phyloP scores from a whole-genome alignment of 2,329 filamentous ascomycete genomes.

The Zasmidium cellare region DNA sequence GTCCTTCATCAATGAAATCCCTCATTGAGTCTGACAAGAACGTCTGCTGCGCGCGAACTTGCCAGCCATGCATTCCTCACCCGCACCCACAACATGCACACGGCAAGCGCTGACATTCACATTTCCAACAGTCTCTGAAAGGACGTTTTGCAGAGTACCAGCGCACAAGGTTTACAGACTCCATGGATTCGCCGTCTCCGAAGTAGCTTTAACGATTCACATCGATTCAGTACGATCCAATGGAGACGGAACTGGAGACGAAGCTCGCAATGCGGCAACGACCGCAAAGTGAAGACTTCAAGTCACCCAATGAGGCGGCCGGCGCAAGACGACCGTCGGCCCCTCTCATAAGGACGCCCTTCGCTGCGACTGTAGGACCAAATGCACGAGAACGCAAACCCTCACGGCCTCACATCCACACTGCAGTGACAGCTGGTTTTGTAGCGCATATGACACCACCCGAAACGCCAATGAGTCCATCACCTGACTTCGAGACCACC shows the following conservation, averaged over 20 bases:
- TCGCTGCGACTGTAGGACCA: constrained; percentile 1
- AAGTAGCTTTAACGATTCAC: not conserved
- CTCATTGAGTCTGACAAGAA: not conserved
- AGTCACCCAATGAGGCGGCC: constrained; percentile 5
- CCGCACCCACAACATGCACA: constrained; percentile 13
- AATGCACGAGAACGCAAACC: constrained; percentile 1
- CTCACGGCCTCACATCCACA: constrained; percentile 6
- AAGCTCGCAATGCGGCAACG: constrained; percentile 4
- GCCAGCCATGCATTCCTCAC: constrained; percentile 19
- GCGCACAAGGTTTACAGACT: not conserved
- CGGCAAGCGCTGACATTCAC: constrained; percentile 6
- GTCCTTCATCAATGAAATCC: not conserved
- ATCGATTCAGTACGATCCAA: not conserved
- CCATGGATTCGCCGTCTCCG: not conserved
- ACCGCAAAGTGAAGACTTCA: constrained; percentile 11
- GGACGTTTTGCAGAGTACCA: not conserved
- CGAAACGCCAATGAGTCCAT: constrained; percentile 18
- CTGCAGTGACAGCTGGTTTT: constrained; percentile 21
- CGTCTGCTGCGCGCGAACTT: not conserved
- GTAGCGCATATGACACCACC: constrained; percentile 23
- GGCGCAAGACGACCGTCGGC: constrained; percentile 9
- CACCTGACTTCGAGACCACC: constrained; percentile 10
- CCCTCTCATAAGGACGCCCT: constrained; percentile 5
- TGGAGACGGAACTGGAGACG: constrained; percentile 2
- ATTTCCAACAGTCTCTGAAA: not conserved